A percentile compares a stretch with the other conserved stretches of the same genome.
Conservation (phyloP, 2,329 filamentous ascomycete genomes). For the Monosporascus sp. region DNA sequence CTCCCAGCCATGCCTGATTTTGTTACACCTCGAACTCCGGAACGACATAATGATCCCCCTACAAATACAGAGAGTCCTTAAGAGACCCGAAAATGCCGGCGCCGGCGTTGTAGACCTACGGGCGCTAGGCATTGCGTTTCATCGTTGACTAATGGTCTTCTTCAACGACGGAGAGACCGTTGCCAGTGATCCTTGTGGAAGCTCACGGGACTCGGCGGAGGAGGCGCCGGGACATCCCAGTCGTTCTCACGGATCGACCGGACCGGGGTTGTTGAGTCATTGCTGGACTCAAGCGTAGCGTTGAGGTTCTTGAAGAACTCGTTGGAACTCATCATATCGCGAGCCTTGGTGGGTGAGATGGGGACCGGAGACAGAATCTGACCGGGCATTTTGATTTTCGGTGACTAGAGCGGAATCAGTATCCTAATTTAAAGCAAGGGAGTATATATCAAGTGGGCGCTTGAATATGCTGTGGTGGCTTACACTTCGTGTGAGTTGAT, state of each 20-base stretch:
- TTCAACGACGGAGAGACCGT: constrained; percentile 27
- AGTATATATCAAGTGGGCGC: background rate
- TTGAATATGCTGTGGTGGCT: too few species aligned
- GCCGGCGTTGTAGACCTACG: background rate
- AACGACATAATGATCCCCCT: background rate
- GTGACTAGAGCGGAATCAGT: background rate
- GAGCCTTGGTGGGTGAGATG: constrained; percentile 35
- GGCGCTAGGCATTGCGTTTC: background rate
- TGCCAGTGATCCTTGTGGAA: constrained; percentile 54
- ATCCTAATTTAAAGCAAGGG: background rate
- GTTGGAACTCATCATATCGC: constrained; percentile 40
- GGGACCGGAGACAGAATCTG: constrained; percentile 42
- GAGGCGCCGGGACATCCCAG: constrained; percentile 59
- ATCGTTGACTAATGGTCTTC: background rate
- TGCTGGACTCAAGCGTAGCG: constrained; percentile 41
- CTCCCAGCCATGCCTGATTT: background rate
- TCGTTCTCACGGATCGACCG: constrained; percentile 51
- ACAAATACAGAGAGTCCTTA: background rate
- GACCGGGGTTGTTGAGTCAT: constrained; percentile 38
- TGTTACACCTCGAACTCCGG: background rate
- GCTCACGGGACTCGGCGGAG: constrained; percentile 58
- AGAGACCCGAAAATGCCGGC: background rate
- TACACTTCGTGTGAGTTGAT: too few species aligned
- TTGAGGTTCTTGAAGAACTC: constrained; percentile 50
- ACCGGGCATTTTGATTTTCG: constrained; percentile 33